Conservation (phyloP, 148 eudicot species). For the Drosera capensis region DNA sequence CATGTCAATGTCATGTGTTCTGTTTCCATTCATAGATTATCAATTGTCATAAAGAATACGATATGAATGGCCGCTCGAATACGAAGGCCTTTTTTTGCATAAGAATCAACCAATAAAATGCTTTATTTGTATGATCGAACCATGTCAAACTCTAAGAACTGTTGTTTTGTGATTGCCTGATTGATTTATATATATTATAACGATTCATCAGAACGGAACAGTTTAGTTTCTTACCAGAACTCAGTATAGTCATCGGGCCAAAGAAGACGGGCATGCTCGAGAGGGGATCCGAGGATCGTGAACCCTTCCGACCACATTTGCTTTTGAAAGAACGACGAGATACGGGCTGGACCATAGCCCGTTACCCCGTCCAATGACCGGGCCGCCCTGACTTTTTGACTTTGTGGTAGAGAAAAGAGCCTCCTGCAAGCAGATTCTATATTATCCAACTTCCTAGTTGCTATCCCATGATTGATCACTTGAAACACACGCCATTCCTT, state of each 20-base stretch:
- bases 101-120: not conserved
- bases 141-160: not conserved
- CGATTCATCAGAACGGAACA: constrained; percentile 4
- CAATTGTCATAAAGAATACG: not conserved
- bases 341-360: constrained; percentile 66
- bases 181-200: not conserved
- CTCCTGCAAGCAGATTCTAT: constrained; percentile 21
- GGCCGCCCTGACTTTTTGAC: constrained; percentile 59
- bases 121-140: not conserved
- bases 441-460: constrained; percentile 17
- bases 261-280: constrained; percentile 37
- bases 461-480: constrained; percentile 40
- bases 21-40: not conserved
- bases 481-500: constrained; percentile 74
- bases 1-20: too few relatives aligned
- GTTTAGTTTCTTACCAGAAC: constrained; percentile 38
- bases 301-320: constrained; percentile 83
- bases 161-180: not conserved
- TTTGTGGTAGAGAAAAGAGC: constrained; percentile 48
- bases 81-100: not conserved
- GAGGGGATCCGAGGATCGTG: constrained; percentile 37
- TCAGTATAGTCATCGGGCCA: constrained; percentile 43
- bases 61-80: not conserved
- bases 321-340: constrained; percentile 56
- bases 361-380: constrained; percentile 28